phyloP scores from a whole-genome alignment of 257 asterid species.

The Capsicum rhomboideum region DNA sequence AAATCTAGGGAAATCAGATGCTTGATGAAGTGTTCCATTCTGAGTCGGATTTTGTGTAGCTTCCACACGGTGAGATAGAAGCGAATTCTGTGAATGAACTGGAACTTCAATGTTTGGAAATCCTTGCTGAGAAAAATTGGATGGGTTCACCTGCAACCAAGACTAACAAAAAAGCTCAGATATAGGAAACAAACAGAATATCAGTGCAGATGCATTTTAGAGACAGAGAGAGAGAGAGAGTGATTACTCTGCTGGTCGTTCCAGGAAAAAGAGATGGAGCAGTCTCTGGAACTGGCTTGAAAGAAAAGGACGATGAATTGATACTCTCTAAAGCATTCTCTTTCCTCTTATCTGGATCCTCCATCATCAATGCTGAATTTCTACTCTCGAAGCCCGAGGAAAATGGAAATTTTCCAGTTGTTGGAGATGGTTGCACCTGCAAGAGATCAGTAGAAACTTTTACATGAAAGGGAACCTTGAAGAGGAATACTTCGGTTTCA shows the following conservation, averaged over 20 bases:
- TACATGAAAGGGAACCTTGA: neutral
- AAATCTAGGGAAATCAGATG: constrained; percentile 25
- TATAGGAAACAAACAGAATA: neutral
- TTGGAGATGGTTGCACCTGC: constrained; percentile 61
- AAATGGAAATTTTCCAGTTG: constrained; percentile 58
- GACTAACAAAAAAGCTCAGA: constrained; percentile 5
- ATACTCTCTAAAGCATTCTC: constrained; percentile 39
- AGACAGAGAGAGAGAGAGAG: constrained; percentile 11
- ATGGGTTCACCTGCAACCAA: constrained; percentile 21
- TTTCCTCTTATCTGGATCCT: constrained; percentile 37
- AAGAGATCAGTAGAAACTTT: neutral
- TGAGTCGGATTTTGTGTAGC: constrained; percentile 10
- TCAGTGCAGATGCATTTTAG: neutral
- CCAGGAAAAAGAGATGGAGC: constrained; percentile 31
- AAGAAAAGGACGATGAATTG: constrained; percentile 55
- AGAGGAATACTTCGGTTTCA: neutral
- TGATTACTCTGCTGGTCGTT: constrained; percentile 39
- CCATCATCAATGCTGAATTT: constrained; percentile 19
- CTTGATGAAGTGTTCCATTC: constrained; percentile 20
- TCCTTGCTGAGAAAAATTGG: constrained; percentile 33
- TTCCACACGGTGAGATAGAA: constrained; percentile 18
- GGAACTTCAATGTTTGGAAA: constrained; percentile 30
- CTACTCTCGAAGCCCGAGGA: constrained; percentile 25
- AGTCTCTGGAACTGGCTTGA: constrained; percentile 44
- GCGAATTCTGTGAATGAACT: constrained; percentile 24